These are phyloP conservation scores for Exophiala xenobiotica DNA, from an alignment of 2,329 filamentous ascomycete species.

Conservation along the genomic window DNA sequence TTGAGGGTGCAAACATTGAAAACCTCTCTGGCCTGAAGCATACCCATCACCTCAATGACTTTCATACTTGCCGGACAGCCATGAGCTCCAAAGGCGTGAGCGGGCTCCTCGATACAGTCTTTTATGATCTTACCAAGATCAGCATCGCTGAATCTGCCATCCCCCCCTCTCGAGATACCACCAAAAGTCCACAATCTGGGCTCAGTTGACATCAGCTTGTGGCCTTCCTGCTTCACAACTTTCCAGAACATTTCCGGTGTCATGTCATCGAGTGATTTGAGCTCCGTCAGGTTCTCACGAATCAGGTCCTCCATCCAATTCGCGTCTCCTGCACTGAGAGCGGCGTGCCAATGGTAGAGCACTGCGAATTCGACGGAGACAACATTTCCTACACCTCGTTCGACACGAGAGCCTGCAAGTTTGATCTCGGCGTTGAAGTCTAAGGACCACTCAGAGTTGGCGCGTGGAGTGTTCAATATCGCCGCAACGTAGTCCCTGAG, in stretches of 20 bases:
- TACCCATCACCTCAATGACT: conserved; percentile 50
- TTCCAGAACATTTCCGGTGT: conserved; percentile 44
- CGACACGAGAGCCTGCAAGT: conserved; percentile 39
- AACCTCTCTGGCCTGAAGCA: conserved; percentile 45
- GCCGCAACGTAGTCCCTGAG: conserved; percentile 48
- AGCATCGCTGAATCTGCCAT: conserved; percentile 46
- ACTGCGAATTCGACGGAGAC: conserved; percentile 50
- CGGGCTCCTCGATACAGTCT: conserved; percentile 49
- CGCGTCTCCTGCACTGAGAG: conserved; percentile 46
- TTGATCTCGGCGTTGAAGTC: conserved; percentile 50
- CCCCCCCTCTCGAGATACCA: conserved; percentile 39
- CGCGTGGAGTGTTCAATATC: conserved; percentile 48
- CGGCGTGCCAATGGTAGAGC: conserved; percentile 50
- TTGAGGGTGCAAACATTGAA: conserved; percentile 56
- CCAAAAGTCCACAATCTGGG: conserved; percentile 46
- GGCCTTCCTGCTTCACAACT: conserved; percentile 41
- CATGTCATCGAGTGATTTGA: conserved; percentile 46
- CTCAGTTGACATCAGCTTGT: conserved; percentile 37
- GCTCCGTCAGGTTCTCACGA: conserved; percentile 36
- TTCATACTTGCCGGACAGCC: conserved; percentile 49
- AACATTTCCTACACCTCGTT: conserved; percentile 46
- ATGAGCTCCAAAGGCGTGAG: conserved; percentile 54
- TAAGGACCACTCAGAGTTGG: conserved; percentile 48
- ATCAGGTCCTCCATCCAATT: conserved; percentile 48
- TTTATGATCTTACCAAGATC: conserved; percentile 49